These are phyloP conservation scores for Ploettnerulaceae sp. DNA, from an alignment of 2,329 filamentous ascomycete genomes.

Conservation along the genomic window DNA sequence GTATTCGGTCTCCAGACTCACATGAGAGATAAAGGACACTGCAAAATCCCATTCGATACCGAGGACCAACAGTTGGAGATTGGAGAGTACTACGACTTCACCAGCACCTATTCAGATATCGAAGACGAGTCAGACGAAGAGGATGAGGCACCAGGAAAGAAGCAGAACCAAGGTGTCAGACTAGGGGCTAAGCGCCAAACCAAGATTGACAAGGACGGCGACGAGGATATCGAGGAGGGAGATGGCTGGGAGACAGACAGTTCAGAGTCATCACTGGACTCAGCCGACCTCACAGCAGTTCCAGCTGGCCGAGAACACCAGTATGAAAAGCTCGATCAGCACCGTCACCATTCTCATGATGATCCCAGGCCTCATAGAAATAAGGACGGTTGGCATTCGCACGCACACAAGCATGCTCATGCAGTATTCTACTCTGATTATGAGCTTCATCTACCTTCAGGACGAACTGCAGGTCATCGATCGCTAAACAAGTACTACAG, in stretches of 20 bases:
- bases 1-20: slow-evolving; percentile 84
- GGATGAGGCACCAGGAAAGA: slow-evolving; percentile 45
- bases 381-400: slow-evolving; percentile 74
- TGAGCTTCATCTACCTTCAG: slow-evolving; percentile 87
- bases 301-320: slow-evolving; percentile 70
- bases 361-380: slow-evolving; percentile 70
- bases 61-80: slow-evolving; percentile 91
- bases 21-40: slow-evolving; percentile 95
- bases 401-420: slow-evolving; percentile 67
- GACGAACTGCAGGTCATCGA: slow-evolving; percentile 83
- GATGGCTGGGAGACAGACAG: slow-evolving; percentile 96
- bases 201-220: slow-evolving; percentile 48
- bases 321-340: slow-evolving; percentile 66
- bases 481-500: slow-evolving; percentile 84
- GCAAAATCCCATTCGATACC: slow-evolving; percentile 87
- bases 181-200: slow-evolving; percentile 56
- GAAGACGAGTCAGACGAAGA: slow-evolving; percentile 57
- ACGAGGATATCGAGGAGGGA: slow-evolving; percentile 53
- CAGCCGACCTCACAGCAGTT: slow-evolving; percentile 74
- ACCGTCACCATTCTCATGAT: slow-evolving; percentile 68
- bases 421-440: slow-evolving; percentile 88
- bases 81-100: slow-evolving; percentile 96
- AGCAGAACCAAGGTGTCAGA: slow-evolving; percentile 58
- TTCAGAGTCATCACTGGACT: slow-evolving; percentile 81
- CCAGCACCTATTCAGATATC: slow-evolving; percentile 86